Evolutionary conservation across 306 rosid genomes (phyloP).

Genomic region (Arachis stenosperma): DNA sequence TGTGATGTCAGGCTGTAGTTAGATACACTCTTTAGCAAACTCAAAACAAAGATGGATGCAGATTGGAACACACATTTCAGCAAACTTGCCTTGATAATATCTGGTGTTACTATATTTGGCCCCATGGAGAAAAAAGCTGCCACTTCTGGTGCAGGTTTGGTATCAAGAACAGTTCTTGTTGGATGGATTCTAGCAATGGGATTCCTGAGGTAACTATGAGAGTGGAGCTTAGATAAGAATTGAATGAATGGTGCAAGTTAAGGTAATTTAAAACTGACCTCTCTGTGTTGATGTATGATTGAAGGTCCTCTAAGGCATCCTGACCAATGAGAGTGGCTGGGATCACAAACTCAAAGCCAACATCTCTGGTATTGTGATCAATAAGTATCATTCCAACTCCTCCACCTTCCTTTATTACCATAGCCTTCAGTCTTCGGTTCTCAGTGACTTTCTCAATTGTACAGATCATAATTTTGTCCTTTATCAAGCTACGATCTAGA

Average conservation of each 20-base stretch:
- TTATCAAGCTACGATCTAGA: no score
- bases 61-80: background rate
- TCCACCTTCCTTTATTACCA: slow-evolving; percentile 65
- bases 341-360: slow-evolving; percentile 66
- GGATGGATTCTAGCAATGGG: slow-evolving; percentile 61
- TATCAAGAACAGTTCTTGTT: slow-evolving; percentile 49
- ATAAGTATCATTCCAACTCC: slow-evolving; percentile 76
- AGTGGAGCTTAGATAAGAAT: no score
- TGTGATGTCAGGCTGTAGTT: slow-evolving; percentile 66
- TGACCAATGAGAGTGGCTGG: slow-evolving; percentile 67
- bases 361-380: slow-evolving; percentile 59
- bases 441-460: no score
- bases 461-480: no score
- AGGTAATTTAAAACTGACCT: no score
- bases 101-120: slow-evolving; percentile 67
- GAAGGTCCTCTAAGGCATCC: slow-evolving; percentile 60
- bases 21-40: background rate
- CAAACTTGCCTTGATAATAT: slow-evolving; percentile 65
- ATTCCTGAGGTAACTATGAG: slow-evolving; percentile 39
- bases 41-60: background rate
- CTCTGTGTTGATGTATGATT: slow-evolving; percentile 54
- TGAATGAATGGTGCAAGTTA: no score
- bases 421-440: no score
- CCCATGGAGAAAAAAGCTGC: slow-evolving; percentile 73
- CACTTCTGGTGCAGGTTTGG: slow-evolving; percentile 66